Evolutionary conservation across 345 rosid species (phyloP).

Genomic region (Anacardium occidentale): DNA sequence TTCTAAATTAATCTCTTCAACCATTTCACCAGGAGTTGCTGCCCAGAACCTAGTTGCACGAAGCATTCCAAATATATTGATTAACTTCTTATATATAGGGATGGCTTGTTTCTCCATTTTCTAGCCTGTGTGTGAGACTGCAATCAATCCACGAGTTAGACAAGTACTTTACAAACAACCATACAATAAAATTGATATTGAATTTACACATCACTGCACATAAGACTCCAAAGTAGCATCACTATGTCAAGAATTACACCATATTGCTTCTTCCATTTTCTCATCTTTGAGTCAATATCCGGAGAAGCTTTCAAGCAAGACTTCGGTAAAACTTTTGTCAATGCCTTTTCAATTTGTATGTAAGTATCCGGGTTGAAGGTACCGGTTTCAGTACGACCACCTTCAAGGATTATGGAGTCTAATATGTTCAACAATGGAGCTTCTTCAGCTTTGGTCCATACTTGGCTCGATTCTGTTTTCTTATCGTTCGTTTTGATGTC

Average conservation of each 20-base stretch:
- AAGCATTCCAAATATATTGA: neutral
- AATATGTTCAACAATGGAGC: neutral
- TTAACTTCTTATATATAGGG: neutral
- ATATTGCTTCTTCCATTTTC: neutral
- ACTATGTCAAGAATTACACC: neutral
- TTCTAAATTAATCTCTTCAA: neutral
- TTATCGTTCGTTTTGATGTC: neutral
- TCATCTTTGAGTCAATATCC: neutral
- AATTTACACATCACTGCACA: neutral
- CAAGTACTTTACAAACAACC: too few relatives aligned
- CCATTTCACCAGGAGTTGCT: neutral
- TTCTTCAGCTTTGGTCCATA: neutral
- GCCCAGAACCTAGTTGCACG: neutral
- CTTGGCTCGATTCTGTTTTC: neutral
- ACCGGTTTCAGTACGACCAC: neutral
- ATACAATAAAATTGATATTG: too few relatives aligned
- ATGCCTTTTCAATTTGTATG: neutral
- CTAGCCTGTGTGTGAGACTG: neutral
- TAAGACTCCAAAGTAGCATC: neutral
- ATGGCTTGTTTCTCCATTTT: constrained; percentile 6
- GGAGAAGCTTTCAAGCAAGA: neutral
- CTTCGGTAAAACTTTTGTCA: neutral
- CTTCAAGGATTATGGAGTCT: neutral
- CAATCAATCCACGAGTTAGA: neutral
- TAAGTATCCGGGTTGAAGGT: neutral